These are phyloP conservation scores for Tranzscheliella williamsii DNA, from an alignment of 1,284 basidiomycete genomes.

Conservation along the genomic window DNA sequence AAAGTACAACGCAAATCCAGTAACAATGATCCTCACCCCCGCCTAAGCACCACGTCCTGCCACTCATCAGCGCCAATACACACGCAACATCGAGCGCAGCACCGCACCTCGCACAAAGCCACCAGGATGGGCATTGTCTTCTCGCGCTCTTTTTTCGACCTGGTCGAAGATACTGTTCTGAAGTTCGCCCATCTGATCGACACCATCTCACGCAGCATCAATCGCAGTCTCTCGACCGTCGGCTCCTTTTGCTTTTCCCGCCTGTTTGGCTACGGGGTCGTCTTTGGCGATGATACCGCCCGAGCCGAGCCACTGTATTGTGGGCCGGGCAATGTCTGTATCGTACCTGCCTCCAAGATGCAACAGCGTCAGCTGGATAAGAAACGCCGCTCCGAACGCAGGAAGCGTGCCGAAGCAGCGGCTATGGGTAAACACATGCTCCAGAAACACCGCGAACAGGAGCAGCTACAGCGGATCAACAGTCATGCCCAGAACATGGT, in stretches of 20 bases:
- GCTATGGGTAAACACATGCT: constrained; percentile 10
- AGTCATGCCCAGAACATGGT: not conserved
- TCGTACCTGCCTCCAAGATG: constrained; percentile 10
- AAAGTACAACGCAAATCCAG: not conserved
- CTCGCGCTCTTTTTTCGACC: constrained; percentile 4
- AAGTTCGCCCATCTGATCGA: constrained; percentile 14
- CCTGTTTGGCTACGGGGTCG: constrained; percentile 29
- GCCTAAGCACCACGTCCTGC: too few relatives aligned
- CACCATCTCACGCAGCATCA: constrained; percentile 10
- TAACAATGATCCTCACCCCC: too few relatives aligned
- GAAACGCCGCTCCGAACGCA: constrained; percentile 22
- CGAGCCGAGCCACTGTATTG: constrained; percentile 5
- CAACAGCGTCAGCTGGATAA: constrained; percentile 7
- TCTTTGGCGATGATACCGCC: constrained; percentile 4
- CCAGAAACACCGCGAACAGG: constrained; percentile 1
- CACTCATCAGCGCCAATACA: too few relatives aligned
- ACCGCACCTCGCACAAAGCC: not conserved
- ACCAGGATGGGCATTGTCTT: constrained; percentile 19
- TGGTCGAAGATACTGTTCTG: constrained; percentile 19
- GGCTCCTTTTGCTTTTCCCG: constrained; percentile 11
- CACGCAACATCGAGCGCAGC: not conserved
- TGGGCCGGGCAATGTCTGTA: constrained; percentile 23
- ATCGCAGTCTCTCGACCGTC: constrained; percentile 15
- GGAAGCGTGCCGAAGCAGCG: constrained; percentile 25
- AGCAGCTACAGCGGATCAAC: not conserved